phyloP scores from a whole-genome alignment of 257 asterid genomes.

The Scutellaria galericulata region DNA sequence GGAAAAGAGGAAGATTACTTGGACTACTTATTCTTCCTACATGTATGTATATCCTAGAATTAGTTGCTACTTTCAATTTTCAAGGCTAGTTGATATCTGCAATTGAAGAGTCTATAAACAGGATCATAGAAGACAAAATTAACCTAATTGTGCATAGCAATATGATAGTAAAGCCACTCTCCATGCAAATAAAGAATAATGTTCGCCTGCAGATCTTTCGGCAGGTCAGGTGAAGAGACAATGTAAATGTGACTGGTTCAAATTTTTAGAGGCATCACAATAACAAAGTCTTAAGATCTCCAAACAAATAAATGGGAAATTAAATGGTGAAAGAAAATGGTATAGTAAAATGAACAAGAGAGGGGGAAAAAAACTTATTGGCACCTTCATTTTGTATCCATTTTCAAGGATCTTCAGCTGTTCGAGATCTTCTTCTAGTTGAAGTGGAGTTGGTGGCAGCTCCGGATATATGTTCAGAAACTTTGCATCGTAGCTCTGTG shows the following conservation, averaged over 20 bases:
- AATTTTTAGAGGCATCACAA: conserved; percentile 7
- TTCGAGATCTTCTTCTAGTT: conserved; percentile 96
- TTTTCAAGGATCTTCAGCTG: conserved; percentile 93
- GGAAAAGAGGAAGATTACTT: neutral
- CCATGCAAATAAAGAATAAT: neutral
- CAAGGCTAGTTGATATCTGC: conserved; percentile 1
- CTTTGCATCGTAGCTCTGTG: conserved; percentile 83
- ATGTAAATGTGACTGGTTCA: neutral
- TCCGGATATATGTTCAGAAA: conserved; percentile 74
- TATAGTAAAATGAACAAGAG: conserved; percentile 13
- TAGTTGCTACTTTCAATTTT: neutral
- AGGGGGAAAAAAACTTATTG: neutral
- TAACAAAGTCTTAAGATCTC: neutral
- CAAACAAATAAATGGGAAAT: neutral
- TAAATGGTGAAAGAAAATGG: neutral
- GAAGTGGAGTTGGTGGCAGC: conserved; percentile 81
- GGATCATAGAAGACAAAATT: neutral
- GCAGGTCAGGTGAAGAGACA: neutral
- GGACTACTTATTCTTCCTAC: neutral
- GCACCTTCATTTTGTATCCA: conserved; percentile 96
- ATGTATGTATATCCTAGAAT: neutral
- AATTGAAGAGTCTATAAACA: neutral
- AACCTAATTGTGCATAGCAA: neutral
- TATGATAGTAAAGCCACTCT: neutral
- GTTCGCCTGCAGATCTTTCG: neutral